Evolutionary conservation across 1,284 basidiomycete species (phyloP), one percentile per base, ranked within the genome.

Genomic region (Ganoderma sp.): DNA sequence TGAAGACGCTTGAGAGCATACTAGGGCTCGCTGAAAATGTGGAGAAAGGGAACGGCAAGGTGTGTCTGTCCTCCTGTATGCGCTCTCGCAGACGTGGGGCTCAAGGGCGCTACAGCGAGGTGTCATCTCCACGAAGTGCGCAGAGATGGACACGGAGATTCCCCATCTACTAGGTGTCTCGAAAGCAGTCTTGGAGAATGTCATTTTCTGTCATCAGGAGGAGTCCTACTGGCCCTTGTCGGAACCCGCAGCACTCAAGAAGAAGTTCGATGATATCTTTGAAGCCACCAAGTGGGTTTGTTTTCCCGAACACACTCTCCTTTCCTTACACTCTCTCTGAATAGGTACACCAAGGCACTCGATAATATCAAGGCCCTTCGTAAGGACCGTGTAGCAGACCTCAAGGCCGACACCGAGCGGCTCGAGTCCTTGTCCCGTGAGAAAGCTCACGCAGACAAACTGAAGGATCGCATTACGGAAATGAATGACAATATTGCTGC

Each of bases 201-300:
- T 99, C 76, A 99, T 99, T 69, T 99, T 99, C 77, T 99, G 98
- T 80, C 98, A 99, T 80, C 98, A 99, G 81, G 98, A 99, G 77
- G 98, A 99, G 68, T 97, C 95, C 0, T 98, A 96, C 76, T 99
- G 98, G 98, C 98, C 98, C 0, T 85, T 99, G 15, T 87, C 96
- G 0, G 98, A 99, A 76, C 94, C 97, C 0, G 84, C 94, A 0
- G 87, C 90, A 1, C 81, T 99, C 52, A 99, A 99, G 85, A 99
- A 98, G 85, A 98, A 98, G 79, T 99, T 98, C 73, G 98, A 99
- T 76, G 98, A 99, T 76, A 99, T 99, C 72, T 99, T 99, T 74
- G 98, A 99, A 79, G 98, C 98, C 0, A 99, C 97, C 1, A 92
- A 92, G 94, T 95, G 67, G 66, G 84, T 75, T 14, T 19, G 9